phyloP scores from a whole-genome alignment of 1,284 basidiomycete species.

The Austroboletus sp. region DNA sequence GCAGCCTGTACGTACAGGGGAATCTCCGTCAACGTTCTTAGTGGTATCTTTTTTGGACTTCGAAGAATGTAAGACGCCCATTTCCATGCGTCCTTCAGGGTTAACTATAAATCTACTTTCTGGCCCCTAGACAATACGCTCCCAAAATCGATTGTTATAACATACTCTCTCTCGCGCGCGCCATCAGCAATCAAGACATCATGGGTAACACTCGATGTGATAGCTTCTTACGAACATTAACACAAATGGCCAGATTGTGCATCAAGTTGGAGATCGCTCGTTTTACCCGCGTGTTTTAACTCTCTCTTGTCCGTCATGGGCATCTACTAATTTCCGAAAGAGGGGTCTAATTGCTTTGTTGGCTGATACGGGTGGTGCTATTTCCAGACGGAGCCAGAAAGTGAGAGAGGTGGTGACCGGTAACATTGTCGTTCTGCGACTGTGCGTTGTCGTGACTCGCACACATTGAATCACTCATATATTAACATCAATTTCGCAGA shows the following conservation, averaged over 20 bases:
- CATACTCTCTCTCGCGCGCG: constrained; percentile 36
- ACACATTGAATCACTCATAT: constrained; percentile 4
- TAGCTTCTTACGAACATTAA: constrained; percentile 11
- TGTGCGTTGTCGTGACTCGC: constrained; percentile 38
- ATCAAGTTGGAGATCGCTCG: constrained; percentile 35
- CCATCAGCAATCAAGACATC: constrained; percentile 19
- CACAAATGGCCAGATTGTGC: constrained; percentile 23
- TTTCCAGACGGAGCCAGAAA: constrained; percentile 31
- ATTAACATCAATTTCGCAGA: constrained; percentile 31
- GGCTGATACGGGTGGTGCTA: constrained; percentile 39
- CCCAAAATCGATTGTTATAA: constrained; percentile 44
- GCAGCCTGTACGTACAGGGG: constrained; percentile 21
- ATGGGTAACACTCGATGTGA: constrained; percentile 27
- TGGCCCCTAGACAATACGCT: constrained; percentile 38
- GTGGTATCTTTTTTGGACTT: constrained; percentile 52
- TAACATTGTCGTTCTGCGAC: constrained; percentile 42
- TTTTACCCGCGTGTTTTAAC: constrained; percentile 39
- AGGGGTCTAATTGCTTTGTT: constrained; percentile 39
- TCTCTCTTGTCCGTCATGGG: constrained; percentile 35
- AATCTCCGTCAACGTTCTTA: constrained; percentile 41
- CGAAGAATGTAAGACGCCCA: constrained; percentile 46
- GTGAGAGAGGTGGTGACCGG: constrained; percentile 45
- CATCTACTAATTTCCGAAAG: constrained; percentile 17
- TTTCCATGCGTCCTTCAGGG: neutral
- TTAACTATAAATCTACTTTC: constrained; percentile 1